These are phyloP conservation scores for Mycena leptocephala DNA, from an alignment of 768 basidiomycete genomes.

Conservation along the genomic window DNA sequence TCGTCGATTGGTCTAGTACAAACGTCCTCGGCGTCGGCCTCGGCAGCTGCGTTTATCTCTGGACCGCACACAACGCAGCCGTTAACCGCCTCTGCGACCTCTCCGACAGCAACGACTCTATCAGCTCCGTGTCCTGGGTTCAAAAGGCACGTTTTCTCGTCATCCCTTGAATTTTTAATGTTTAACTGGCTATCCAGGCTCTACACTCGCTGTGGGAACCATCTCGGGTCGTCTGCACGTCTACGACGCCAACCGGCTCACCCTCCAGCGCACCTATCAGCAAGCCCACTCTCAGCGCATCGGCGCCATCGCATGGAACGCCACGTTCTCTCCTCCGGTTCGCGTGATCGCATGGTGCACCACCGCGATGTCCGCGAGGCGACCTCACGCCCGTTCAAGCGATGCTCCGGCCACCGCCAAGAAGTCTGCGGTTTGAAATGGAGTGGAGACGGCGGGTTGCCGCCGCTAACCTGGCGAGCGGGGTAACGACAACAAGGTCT, in stretches of 20 bases:
- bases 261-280: constrained; percentile 85
- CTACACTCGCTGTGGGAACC: constrained; percentile 94
- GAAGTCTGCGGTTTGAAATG: constrained; percentile 98
- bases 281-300: constrained; percentile 92
- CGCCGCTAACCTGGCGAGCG: constrained; percentile 84
- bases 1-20: constrained; percentile 97
- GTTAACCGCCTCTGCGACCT: constrained; percentile 95
- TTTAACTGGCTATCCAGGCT: constrained; percentile 64
- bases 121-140: constrained; percentile 95
- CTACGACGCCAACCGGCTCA: constrained; percentile 89
- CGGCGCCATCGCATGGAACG: constrained; percentile 96
- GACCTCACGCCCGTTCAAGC: constrained; percentile 75
- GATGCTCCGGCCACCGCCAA: constrained; percentile 85
- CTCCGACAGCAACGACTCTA: constrained; percentile 73
- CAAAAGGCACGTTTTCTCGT: constrained; percentile 64
- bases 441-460: constrained; percentile 71
- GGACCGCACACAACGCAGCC: constrained; percentile 94
- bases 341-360: constrained; percentile 91
- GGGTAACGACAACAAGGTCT: constrained; percentile 99
- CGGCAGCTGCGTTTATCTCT: constrained; percentile 94
- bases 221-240: constrained; percentile 92
- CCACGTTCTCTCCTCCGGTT: constrained; percentile 92
- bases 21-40: constrained; percentile 97
- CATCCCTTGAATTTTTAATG: neutral
- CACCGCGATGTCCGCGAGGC: constrained; percentile 93